Percentiles rank a stretch among this genome's conserved stretches.
These are phyloP conservation scores for Colletotrichum salicis DNA, from an alignment of 2,329 filamentous ascomycete species.

Conservation along the genomic window DNA sequence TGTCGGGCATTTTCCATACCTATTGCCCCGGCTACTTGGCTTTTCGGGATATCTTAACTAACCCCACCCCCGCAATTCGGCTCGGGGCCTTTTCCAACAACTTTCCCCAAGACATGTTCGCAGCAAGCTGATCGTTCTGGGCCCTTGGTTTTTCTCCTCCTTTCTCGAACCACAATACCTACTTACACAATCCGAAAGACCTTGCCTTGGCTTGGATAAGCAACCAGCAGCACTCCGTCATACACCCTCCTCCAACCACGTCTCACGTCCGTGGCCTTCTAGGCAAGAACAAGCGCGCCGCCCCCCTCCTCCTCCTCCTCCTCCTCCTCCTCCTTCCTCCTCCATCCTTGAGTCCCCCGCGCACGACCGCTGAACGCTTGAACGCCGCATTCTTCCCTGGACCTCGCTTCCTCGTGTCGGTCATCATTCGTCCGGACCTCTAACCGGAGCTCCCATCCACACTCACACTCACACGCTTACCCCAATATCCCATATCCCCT, in stretches of 20 bases:
- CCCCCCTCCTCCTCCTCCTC: too few species aligned
- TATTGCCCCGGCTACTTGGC: background rate
- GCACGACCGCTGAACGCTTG: background rate
- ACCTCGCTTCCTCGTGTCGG: constrained; percentile 7
- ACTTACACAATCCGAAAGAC: background rate
- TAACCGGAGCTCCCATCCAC: background rate
- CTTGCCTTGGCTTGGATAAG: too few species aligned
- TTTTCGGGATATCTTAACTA: background rate
- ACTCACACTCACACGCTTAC: background rate
- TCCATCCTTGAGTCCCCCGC: background rate
- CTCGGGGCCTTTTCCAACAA: constrained; percentile 22
- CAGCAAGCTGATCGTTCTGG: background rate
- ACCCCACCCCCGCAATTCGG: constrained; percentile 34
- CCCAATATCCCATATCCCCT: background rate
- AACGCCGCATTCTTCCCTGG: background rate
- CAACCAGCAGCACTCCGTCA: background rate
- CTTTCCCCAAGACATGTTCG: constrained; percentile 11
- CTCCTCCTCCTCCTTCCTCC: too few species aligned
- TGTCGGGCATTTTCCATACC: background rate
- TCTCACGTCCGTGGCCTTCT: constrained; percentile 7
- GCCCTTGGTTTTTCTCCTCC: constrained; percentile 3
- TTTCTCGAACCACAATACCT: constrained; percentile 16
- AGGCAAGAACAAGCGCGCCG: constrained; percentile 10
- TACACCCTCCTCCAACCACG: background rate
- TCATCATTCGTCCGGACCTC: background rate